Conservation (phyloP, 2,329 filamentous ascomycete genomes). For the Arthrinium phaeospermum region DNA sequence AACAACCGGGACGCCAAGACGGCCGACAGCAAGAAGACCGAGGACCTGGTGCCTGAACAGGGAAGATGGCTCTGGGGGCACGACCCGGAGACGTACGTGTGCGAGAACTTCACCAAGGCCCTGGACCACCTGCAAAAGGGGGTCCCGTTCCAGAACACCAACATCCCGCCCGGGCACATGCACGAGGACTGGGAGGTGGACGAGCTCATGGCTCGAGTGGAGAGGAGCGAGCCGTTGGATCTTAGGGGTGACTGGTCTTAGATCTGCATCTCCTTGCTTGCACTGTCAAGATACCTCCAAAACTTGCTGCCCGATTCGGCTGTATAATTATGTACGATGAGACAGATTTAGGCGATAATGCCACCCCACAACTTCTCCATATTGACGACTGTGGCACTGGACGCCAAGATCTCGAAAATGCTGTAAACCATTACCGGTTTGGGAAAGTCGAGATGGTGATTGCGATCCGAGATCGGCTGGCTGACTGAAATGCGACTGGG, state of each 20-base stretch:
- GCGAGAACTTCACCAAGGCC: conserved; percentile 35
- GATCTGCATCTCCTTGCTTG: neutral
- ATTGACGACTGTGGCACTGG: too few species aligned
- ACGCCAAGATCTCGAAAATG: too few species aligned
- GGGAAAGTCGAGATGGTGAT: neutral
- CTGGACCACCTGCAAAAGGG: conserved; percentile 32
- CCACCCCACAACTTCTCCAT: too few species aligned
- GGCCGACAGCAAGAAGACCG: conserved; percentile 19
- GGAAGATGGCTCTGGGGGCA: conserved; percentile 33
- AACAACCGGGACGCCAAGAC: conserved; percentile 25
- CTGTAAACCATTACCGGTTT: too few species aligned
- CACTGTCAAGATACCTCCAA: neutral
- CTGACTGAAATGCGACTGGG: neutral
- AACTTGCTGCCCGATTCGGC: neutral
- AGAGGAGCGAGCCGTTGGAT: neutral
- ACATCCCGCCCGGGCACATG: conserved; percentile 23
- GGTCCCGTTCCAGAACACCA: conserved; percentile 37
- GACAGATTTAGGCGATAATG: too few species aligned
- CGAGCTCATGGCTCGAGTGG: neutral
- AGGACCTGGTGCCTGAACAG: conserved; percentile 22
- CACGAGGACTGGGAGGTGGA: neutral
- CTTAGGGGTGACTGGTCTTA: neutral
- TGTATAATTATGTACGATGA: neutral
- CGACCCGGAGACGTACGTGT: conserved; percentile 39
- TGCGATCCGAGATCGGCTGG: neutral